phyloP scores from a whole-genome alignment of 177 flowering plant genomes.

The Tripterygium wilfordii region DNA sequence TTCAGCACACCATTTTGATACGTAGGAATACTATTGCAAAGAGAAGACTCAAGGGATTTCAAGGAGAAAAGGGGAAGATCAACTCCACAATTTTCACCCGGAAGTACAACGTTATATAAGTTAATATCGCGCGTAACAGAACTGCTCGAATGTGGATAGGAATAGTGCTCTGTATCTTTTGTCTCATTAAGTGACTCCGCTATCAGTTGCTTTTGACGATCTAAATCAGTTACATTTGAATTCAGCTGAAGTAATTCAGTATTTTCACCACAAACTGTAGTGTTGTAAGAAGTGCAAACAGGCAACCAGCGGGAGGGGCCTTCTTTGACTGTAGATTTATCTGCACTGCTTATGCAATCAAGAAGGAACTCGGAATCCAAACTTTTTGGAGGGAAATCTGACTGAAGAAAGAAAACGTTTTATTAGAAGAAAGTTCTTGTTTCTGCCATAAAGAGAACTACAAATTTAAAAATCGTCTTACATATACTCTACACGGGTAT shows the following conservation, averaged over 20 bases:
- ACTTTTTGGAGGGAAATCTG: constrained; percentile 21
- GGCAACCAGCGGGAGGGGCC: constrained; percentile 12
- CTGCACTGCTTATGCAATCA: constrained; percentile 17
- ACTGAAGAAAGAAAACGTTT: constrained; percentile 20
- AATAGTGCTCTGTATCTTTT: constrained; percentile 10
- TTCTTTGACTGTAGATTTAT: constrained; percentile 16
- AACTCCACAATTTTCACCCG: constrained; percentile 15
- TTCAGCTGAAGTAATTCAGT: constrained; percentile 20
- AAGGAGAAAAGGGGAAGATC: constrained; percentile 14
- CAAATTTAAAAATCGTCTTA: too few species aligned
- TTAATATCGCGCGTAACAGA: constrained; percentile 10
- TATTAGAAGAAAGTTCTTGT: background rate
- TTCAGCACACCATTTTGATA: constrained; percentile 19
- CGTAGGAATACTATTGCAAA: constrained; percentile 9
- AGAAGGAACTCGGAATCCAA: constrained; percentile 21
- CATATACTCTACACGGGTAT: too few species aligned
- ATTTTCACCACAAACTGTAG: constrained; percentile 19
- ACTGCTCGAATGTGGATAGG: constrained; percentile 8
- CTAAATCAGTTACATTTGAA: constrained; percentile 13
- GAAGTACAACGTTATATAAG: constrained; percentile 12
- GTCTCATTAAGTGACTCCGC: too few species aligned
- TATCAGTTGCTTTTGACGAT: constrained; percentile 16
- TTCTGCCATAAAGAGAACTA: too few species aligned
- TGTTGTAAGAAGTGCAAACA: constrained; percentile 9
- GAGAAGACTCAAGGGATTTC: constrained; percentile 13